Conservation (phyloP, 257 asterid genomes). For the Solanum virginianum region DNA sequence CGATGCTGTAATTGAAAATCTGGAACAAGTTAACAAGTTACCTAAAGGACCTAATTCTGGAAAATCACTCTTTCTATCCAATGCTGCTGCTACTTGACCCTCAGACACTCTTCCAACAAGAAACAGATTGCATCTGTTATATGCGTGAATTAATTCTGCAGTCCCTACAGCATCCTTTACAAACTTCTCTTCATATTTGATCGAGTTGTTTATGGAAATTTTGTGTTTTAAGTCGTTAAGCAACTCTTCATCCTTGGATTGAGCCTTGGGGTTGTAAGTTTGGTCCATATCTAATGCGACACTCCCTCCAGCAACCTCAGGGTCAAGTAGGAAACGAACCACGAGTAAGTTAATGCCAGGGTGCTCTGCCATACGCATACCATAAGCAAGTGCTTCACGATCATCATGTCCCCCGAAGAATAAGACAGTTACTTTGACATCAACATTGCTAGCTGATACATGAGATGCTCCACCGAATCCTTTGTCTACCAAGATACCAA, state of each 20-base stretch:
- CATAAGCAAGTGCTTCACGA: constrained; percentile 44
- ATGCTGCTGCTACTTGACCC: constrained; percentile 24
- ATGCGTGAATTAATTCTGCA: constrained; percentile 2
- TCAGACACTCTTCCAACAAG: constrained; percentile 38
- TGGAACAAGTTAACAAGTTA: constrained; percentile 27
- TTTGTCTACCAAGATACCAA: constrained; percentile 35
- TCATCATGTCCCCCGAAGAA: constrained; percentile 58
- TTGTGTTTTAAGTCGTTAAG: constrained; percentile 12
- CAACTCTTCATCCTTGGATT: constrained; percentile 17
- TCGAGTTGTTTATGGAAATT: constrained; percentile 7
- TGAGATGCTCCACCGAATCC: constrained; percentile 44
- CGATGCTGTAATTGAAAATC: constrained; percentile 31
- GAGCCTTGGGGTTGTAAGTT: background rate
- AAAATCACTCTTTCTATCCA: constrained; percentile 20
- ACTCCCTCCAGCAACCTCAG: constrained; percentile 6
- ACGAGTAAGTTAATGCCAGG: constrained; percentile 29
- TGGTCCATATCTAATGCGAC: constrained; percentile 9
- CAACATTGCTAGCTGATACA: constrained; percentile 39
- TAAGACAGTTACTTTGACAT: constrained; percentile 16
- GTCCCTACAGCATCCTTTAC: constrained; percentile 13
- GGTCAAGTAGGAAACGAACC: constrained; percentile 24
- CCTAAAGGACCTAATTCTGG: constrained; percentile 50
- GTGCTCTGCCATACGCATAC: constrained; percentile 47
- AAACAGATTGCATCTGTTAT: constrained; percentile 28
- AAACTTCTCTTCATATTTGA: constrained; percentile 18